Evolutionary conservation across 2,329 filamentous ascomycete species (phyloP).

Genomic region (Neonectria punicea): DNA sequence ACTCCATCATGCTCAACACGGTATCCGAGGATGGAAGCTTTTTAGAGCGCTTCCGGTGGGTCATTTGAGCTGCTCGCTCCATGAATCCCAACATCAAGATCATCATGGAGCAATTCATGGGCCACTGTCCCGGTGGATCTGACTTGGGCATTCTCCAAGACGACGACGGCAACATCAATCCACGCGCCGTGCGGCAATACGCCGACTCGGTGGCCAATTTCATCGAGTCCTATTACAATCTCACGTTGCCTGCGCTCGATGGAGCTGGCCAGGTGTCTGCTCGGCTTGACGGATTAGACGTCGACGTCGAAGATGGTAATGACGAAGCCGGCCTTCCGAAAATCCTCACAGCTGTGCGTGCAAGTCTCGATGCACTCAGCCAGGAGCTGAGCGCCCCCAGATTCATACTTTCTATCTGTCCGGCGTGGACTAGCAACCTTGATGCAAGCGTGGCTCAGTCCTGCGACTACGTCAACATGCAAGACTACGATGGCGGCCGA

Average conservation of each 20-base stretch:
- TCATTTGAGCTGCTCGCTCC: slow-evolving; percentile 14
- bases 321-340: not conserved
- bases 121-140: not conserved
- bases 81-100: slow-evolving; percentile 16
- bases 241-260: not conserved
- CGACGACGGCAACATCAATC: not conserved
- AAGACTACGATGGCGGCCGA: no score
- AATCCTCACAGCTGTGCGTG: no score
- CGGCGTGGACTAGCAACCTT: no score
- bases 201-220: slow-evolving; percentile 9
- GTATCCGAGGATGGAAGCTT: not conserved
- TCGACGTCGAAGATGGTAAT: slow-evolving; percentile 12
- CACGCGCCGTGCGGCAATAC: not conserved
- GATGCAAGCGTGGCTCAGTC: no score
- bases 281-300: slow-evolving; percentile 11
- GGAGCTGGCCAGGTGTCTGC: slow-evolving; percentile 4
- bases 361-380: no score
- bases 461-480: no score
- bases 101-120: slow-evolving; percentile 12
- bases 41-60: slow-evolving; percentile 9
- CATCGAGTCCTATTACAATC: slow-evolving; percentile 6
- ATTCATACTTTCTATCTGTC: no score
- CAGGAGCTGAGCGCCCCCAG: no score
- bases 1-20: not conserved
- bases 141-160: not conserved